Evolutionary conservation across 192 early-diverging fungal genomes (phyloP), one percentile per base, ranked within the genome.

Genomic region (Umbelopsis vinacea): DNA sequence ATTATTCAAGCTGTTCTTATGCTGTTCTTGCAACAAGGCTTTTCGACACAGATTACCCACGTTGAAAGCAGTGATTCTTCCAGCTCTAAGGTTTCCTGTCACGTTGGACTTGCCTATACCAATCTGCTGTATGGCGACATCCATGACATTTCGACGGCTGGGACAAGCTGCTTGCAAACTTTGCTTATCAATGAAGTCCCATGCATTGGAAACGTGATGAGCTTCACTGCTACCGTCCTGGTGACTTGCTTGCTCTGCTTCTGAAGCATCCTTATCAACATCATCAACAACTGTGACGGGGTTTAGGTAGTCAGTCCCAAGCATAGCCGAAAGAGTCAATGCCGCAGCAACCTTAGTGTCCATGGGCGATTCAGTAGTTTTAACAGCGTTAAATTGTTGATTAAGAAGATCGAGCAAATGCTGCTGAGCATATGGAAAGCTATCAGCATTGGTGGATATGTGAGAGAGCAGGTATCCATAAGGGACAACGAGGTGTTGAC

Each of bases 1-100:
- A 76, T 47, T 22, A 6, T 21, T 19, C 43, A 66, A 67, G 9
- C 73, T 71, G 11, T 40, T 45, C 53, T 80, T 69, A 11, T 33
- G 33, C 6, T 74, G 38, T 19, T 78, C 66, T 5, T 76, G 74
- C 11, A 84, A 33, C n/a, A 74, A 43, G 2, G 80, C 21, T 19
- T 40, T 67, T 14, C 71, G 70, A 5, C 83, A 70, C 14, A 86
- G 22, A 21, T 77, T 75, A 12, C 80, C 85, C 14, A 86, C 78
- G 22, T 81, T 63, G 33, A 84, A 33, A 10, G 83, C 71, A 22
- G 85, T 80, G 2, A 88, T 48, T n/a, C 85, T 77, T 35, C 81
- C 87, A 12, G 77, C 81, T 43, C 85, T 85, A 8, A 86, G 47
- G 21, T 88, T 78, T 52, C 46, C 47, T 17, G 57, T 37, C 17